Evolutionary conservation across 2,329 filamentous ascomycete genomes (phyloP).

Genomic region (Thermothelomyces thermophilus): DNA sequence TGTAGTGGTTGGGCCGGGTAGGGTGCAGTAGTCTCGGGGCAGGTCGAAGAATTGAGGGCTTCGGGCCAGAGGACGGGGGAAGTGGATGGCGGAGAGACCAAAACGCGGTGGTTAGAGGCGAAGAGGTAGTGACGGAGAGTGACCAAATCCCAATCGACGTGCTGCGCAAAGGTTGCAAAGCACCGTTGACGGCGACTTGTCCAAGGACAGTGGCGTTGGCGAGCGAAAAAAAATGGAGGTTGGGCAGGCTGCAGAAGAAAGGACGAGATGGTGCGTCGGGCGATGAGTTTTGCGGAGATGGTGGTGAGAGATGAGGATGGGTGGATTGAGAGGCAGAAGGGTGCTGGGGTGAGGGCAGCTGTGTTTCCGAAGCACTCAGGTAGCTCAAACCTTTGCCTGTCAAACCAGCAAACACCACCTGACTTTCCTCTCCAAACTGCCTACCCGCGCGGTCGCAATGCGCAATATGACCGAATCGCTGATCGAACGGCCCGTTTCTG

Average conservation of each 20-base stretch:
- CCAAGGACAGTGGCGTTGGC: conserved; percentile 7
- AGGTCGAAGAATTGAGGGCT: conserved; percentile 19
- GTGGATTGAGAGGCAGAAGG: conserved; percentile 9
- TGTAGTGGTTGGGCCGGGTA: conserved; percentile 53
- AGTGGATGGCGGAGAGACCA: conserved; percentile 16
- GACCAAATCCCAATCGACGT: conserved; percentile 16
- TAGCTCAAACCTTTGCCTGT: conserved; percentile 26
- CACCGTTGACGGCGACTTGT: conserved; percentile 10
- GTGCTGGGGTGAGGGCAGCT: conserved; percentile 19
- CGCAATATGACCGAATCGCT: not conserved
- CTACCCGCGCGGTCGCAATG: not conserved
- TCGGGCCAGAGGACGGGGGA: conserved; percentile 16
- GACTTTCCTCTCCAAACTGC: conserved; percentile 11
- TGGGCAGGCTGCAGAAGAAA: conserved; percentile 1
- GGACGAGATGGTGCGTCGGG: conserved; percentile 12
- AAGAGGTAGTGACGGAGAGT: conserved; percentile 16
- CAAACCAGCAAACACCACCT: conserved; percentile 19
- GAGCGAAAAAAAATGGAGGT: conserved; percentile 8
- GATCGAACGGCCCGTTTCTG: not conserved
- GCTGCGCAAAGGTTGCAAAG: conserved; percentile 14
- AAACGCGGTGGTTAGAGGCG: conserved; percentile 18
- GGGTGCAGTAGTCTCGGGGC: conserved; percentile 22
- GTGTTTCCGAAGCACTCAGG: conserved; percentile 20
- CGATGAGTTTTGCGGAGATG: conserved; percentile 11
- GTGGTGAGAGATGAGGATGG: not conserved